These are phyloP conservation scores for Nicotiana sylvestris DNA, from an alignment of 257 asterid species.

Conservation along the genomic window DNA sequence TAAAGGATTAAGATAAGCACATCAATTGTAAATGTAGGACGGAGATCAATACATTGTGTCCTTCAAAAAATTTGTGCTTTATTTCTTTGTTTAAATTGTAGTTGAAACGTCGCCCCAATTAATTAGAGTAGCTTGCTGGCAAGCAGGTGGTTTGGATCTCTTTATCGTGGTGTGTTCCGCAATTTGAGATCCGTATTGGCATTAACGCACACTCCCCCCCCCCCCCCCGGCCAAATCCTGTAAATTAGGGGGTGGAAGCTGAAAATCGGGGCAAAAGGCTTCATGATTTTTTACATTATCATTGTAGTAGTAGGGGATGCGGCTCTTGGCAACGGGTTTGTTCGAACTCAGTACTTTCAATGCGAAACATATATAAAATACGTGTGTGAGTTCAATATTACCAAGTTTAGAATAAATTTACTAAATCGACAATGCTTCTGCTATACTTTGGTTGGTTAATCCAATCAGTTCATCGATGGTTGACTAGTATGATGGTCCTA, in stretches of 20 bases:
- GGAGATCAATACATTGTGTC: background rate
- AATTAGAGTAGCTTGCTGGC: background rate
- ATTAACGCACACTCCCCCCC: no score
- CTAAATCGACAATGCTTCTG: no score
- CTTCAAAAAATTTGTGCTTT: slow-evolving; percentile 6
- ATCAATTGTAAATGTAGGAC: background rate
- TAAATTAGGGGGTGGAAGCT: background rate
- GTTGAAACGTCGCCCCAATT: background rate
- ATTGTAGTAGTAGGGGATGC: no score
- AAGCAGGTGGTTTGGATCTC: background rate
- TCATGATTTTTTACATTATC: background rate
- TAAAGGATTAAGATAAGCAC: no score
- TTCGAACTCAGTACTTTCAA: no score
- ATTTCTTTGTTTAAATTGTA: background rate
- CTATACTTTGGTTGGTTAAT: no score
- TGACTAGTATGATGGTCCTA: no score
- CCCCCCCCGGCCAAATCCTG: background rate
- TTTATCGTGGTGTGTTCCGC: background rate
- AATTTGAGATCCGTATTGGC: background rate
- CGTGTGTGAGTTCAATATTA: no score
- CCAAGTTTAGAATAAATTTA: no score
- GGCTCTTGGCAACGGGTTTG: background rate
- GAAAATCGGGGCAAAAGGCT: background rate
- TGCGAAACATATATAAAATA: no score
- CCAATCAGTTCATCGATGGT: no score